phyloP scores from a whole-genome alignment of 768 basidiomycete genomes.

The Suillus cothurnatus region DNA sequence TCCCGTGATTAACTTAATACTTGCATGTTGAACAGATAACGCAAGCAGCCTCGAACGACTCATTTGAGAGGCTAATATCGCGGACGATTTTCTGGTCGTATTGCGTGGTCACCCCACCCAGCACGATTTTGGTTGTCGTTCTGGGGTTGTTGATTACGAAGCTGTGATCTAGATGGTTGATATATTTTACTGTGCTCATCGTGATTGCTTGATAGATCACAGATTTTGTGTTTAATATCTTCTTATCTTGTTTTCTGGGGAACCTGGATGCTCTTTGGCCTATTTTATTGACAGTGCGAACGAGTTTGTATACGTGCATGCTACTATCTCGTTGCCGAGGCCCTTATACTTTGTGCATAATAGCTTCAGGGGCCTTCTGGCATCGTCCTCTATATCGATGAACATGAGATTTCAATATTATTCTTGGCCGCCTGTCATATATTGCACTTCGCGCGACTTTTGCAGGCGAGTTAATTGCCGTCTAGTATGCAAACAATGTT shows the following conservation, averaged over 20 bases:
- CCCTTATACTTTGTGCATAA: background rate
- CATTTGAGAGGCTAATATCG: slow-evolving; percentile 89
- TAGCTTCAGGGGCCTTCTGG: background rate
- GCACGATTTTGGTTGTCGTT: slow-evolving; percentile 78
- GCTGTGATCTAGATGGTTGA: slow-evolving; percentile 34
- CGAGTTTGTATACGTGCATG: background rate
- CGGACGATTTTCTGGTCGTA: slow-evolving; percentile 95
- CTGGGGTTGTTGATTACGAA: slow-evolving; percentile 67
- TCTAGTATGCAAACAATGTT: background rate
- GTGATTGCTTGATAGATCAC: background rate
- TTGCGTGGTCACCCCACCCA: slow-evolving; percentile 83
- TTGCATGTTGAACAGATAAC: slow-evolving; percentile 58
- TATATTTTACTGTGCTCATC: background rate
- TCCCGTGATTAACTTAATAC: slow-evolving; percentile 7
- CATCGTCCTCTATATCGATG: background rate
- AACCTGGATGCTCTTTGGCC: background rate
- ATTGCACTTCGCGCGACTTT: too few relatives aligned
- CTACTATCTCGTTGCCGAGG: background rate
- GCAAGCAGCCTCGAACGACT: slow-evolving; percentile 77
- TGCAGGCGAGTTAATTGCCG: too few relatives aligned
- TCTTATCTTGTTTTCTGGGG: background rate
- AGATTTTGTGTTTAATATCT: background rate
- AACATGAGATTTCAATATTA: too few relatives aligned
- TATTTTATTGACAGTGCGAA: background rate
- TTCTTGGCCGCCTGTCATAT: too few relatives aligned